Evolutionary conservation across 148 eudicot genomes (phyloP).

Genomic region (Rhododendron vialii): DNA sequence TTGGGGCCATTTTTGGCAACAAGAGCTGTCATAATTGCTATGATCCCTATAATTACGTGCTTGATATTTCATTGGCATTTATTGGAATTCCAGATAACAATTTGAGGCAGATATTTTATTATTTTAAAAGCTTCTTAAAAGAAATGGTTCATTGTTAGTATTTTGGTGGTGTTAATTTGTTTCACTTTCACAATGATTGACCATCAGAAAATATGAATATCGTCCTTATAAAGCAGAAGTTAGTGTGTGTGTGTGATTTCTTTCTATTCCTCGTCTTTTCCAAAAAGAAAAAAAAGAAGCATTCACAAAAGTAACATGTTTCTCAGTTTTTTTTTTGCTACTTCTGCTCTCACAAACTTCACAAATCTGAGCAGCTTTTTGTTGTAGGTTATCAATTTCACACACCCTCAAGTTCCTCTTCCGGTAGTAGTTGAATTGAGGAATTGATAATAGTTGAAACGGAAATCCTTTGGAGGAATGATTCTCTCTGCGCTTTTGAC

Average conservation of each 20-base stretch:
- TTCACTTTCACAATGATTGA: background rate
- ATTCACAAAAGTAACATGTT: background rate
- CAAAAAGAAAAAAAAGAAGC: background rate
- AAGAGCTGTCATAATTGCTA: background rate
- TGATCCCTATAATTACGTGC: background rate
- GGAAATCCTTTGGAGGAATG: constrained; percentile 37
- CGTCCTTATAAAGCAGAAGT: background rate
- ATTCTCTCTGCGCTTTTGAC: constrained; percentile 80
- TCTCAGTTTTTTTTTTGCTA: background rate
- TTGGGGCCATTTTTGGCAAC: background rate
- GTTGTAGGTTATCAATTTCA: background rate
- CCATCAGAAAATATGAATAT: background rate
- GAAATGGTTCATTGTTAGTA: background rate
- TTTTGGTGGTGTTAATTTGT: background rate
- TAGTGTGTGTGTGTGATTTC: background rate
- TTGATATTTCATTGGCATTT: background rate
- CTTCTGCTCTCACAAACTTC: background rate
- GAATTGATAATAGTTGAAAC: background rate
- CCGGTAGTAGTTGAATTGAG: constrained; percentile 4
- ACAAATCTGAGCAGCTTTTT: background rate
- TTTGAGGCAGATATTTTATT: background rate
- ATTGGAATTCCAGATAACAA: background rate
- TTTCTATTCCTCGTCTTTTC: background rate
- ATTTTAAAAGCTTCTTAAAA: background rate
- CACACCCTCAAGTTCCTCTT: background rate